These are phyloP conservation scores for Globisporangium paroecandrum DNA, from an alignment of 352 stramenopile species.

Conservation along the genomic window DNA sequence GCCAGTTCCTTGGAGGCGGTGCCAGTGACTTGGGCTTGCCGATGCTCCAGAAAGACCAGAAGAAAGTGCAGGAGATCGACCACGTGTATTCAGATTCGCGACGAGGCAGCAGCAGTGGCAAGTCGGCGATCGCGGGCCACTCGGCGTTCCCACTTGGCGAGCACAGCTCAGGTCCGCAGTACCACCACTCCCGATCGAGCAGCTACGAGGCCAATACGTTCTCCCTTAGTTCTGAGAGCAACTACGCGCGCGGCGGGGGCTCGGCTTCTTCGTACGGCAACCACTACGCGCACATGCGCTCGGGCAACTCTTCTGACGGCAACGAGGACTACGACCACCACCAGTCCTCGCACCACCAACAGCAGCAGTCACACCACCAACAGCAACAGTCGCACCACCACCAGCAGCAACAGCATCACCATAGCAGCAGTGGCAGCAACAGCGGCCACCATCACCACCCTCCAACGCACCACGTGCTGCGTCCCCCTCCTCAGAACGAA, in stretches of 20 bases:
- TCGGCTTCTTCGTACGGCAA: constrained; percentile 19
- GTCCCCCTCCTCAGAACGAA: constrained; percentile 43
- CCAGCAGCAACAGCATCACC: constrained; percentile 50
- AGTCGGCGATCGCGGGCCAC: constrained; percentile 19
- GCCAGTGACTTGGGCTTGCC: constrained; percentile 20
- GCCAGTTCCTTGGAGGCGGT: constrained; percentile 27
- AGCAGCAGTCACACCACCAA: constrained; percentile 29
- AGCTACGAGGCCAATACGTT: constrained; percentile 23
- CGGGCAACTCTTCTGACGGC: constrained; percentile 23
- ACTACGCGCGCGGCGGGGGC: constrained; percentile 6
- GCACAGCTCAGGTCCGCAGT: constrained; percentile 14
- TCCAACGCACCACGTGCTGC: constrained; percentile 48
- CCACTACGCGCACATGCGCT: constrained; percentile 30
- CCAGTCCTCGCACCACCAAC: constrained; percentile 13
- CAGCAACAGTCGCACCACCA: constrained; percentile 33
- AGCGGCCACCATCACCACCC: constrained; percentile 37
- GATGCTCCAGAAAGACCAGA: constrained; percentile 39
- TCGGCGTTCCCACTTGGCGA: constrained; percentile 21
- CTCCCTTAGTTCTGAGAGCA: constrained; percentile 27
- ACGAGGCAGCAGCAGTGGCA: constrained; percentile 16
- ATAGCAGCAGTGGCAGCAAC: constrained; percentile 33
- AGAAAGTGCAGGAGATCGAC: constrained; percentile 30
- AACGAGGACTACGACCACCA: constrained; percentile 35
- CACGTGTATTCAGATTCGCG: constrained; percentile 34
- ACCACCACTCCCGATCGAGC: constrained; percentile 17